A percentile compares a stretch with the other conserved stretches of the same genome.
These are phyloP conservation scores for Boletellus deceptivus DNA, from an alignment of 1,284 basidiomycete species.

Conservation along the genomic window DNA sequence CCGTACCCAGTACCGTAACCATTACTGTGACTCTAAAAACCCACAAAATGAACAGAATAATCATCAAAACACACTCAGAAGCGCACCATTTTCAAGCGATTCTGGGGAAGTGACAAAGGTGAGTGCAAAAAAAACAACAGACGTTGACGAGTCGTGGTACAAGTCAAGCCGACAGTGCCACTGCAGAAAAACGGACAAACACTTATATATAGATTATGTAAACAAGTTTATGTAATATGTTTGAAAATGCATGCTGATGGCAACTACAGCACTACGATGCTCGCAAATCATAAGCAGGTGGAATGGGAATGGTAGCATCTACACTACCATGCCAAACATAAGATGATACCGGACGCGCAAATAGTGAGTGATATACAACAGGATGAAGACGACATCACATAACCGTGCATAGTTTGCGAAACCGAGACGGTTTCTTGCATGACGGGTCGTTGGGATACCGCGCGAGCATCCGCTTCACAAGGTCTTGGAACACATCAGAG, in stretches of 20 bases:
- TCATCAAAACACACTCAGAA: not conserved
- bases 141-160: constrained; percentile 18
- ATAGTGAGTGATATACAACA: constrained; percentile 10
- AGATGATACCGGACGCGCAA: constrained; percentile 3
- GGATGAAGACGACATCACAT: constrained; percentile 44
- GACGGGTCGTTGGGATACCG: constrained; percentile 53
- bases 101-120: constrained; percentile 2
- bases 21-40: constrained; percentile 36
- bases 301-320: constrained; percentile 2
- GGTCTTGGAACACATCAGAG: constrained; percentile 74
- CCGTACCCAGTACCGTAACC: constrained; percentile 36
- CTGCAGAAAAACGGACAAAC: constrained; percentile 17
- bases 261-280: not conserved
- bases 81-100: constrained; percentile 26
- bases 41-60: constrained; percentile 9
- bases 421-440: constrained; percentile 39
- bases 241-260: too few relatives aligned
- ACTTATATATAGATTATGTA: constrained; percentile 18
- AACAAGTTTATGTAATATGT: not conserved
- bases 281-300: constrained; percentile 8
- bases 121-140: constrained; percentile 1
- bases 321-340: constrained; percentile 6
- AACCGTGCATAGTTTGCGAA: constrained; percentile 47
- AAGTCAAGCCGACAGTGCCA: constrained; percentile 16
- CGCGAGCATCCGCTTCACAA: constrained; percentile 71